phyloP scores from a whole-genome alignment of 2,329 filamentous ascomycete species.

The Aspergillus japonicus region DNA sequence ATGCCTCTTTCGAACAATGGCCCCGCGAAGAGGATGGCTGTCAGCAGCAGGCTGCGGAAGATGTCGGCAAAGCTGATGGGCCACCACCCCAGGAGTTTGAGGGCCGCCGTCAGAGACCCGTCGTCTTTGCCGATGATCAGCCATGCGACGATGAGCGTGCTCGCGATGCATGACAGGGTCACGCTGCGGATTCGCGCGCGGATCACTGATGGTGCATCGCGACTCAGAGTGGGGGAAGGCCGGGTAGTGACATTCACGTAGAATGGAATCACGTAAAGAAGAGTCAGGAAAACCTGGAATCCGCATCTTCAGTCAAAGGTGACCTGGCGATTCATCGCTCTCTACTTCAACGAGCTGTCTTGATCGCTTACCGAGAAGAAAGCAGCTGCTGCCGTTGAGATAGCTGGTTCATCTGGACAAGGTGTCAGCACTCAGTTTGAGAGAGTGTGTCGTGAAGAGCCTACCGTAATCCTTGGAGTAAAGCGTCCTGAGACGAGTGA shows the following conservation, averaged over 20 bases:
- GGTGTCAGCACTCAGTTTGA: constrained; percentile 9
- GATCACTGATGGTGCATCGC: constrained; percentile 88
- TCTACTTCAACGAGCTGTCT: background rate
- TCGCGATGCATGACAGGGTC: constrained; percentile 68
- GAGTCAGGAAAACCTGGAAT: constrained; percentile 70
- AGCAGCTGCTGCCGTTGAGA: constrained; percentile 37
- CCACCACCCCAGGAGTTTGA: constrained; percentile 78
- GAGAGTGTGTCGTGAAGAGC: constrained; percentile 1
- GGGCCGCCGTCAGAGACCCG: constrained; percentile 52
- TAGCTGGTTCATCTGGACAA: constrained; percentile 35
- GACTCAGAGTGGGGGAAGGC: constrained; percentile 72
- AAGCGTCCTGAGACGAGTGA: constrained; percentile 33
- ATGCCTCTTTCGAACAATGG: constrained; percentile 79
- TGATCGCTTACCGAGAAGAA: constrained; percentile 39
- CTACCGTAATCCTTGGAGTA: constrained; percentile 35
- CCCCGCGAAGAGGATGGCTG: constrained; percentile 74
- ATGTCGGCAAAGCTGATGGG: constrained; percentile 68
- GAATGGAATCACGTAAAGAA: constrained; percentile 86
- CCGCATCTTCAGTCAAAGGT: constrained; percentile 4
- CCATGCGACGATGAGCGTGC: constrained; percentile 65
- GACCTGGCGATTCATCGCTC: background rate
- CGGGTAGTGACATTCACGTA: constrained; percentile 79
- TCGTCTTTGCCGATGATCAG: constrained; percentile 60
- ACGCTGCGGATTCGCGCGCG: constrained; percentile 80
- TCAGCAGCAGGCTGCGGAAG: constrained; percentile 64